phyloP scores from a whole-genome alignment of 495 filamentous ascomycete genomes.

The Elaphomyces granulatus region DNA sequence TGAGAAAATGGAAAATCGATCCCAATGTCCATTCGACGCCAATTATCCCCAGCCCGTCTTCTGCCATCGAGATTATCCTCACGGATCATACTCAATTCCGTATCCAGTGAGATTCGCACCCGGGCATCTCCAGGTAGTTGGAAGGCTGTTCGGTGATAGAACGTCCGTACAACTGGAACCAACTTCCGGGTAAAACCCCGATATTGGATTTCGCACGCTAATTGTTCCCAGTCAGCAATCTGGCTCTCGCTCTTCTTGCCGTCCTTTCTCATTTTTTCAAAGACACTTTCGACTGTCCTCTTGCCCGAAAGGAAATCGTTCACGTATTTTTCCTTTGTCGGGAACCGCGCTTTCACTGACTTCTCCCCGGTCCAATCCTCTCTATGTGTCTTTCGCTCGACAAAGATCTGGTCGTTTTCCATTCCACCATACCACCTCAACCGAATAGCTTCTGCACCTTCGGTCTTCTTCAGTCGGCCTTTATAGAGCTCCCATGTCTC shows the following conservation, averaged over 20 bases:
- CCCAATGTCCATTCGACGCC: conserved; percentile 95
- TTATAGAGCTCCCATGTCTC: conserved; percentile 88
- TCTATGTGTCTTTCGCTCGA: conserved; percentile 94
- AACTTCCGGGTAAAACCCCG: conserved; percentile 72
- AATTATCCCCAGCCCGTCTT: conserved; percentile 68
- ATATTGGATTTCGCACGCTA: conserved; percentile 89
- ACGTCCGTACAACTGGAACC: conserved; percentile 75
- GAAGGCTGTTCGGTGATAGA: conserved; percentile 97
- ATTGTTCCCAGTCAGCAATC: conserved; percentile 76
- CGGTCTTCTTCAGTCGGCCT: conserved; percentile 90
- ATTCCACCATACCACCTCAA: conserved; percentile 96
- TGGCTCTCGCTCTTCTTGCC: conserved; percentile 83
- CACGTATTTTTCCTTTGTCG: conserved; percentile 91
- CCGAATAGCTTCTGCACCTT: conserved; percentile 93
- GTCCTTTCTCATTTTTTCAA: conserved; percentile 89
- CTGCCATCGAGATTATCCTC: conserved; percentile 88
- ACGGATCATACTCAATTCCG: conserved; percentile 82
- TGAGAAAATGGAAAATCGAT: conserved; percentile 92
- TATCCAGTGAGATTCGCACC: conserved; percentile 94
- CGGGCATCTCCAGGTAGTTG: conserved; percentile 92
- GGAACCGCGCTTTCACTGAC: conserved; percentile 92
- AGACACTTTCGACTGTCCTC: conserved; percentile 65
- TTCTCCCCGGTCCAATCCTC: conserved; percentile 99
- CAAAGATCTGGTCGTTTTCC: conserved; percentile 86
- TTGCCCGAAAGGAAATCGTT: conserved; percentile 76